phyloP scores from a whole-genome alignment of 1,139 yeast species.

The Taphrina deformans region DNA sequence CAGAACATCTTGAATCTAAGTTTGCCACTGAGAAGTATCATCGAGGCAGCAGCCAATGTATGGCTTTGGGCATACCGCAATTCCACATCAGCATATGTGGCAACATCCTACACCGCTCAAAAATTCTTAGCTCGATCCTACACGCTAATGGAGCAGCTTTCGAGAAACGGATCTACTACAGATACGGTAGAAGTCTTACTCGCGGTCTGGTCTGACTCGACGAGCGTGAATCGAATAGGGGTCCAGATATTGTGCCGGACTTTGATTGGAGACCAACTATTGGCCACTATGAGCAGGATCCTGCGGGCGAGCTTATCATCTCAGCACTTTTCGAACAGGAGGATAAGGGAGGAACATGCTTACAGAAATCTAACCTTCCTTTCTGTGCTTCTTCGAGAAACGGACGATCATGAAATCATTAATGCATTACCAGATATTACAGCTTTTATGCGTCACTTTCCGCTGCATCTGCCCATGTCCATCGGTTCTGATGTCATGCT shows the following conservation, averaged over 20 bases:
- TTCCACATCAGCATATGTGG: neutral
- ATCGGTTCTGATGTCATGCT: neutral
- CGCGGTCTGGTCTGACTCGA: neutral
- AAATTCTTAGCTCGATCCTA: neutral
- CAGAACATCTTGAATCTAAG: neutral
- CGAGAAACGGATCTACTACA: neutral
- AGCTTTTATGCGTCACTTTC: slow-evolving; percentile 2
- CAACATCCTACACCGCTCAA: neutral
- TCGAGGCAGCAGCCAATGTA: neutral
- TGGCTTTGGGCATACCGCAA: slow-evolving; percentile 4
- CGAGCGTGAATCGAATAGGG: neutral
- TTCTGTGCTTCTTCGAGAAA: neutral
- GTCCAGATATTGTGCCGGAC: neutral
- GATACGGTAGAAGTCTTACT: neutral
- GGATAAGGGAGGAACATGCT: neutral
- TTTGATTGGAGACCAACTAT: neutral
- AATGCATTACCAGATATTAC: neutral
- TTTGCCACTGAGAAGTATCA: neutral
- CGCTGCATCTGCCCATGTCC: neutral
- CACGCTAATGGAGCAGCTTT: neutral
- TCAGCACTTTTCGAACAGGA: neutral
- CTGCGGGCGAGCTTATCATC: neutral
- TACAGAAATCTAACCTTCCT: neutral
- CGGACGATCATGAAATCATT: neutral
- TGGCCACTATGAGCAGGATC: neutral